Conservation (phyloP, 75 land plant genomes). For the Cupressus sempervirens region DNA sequence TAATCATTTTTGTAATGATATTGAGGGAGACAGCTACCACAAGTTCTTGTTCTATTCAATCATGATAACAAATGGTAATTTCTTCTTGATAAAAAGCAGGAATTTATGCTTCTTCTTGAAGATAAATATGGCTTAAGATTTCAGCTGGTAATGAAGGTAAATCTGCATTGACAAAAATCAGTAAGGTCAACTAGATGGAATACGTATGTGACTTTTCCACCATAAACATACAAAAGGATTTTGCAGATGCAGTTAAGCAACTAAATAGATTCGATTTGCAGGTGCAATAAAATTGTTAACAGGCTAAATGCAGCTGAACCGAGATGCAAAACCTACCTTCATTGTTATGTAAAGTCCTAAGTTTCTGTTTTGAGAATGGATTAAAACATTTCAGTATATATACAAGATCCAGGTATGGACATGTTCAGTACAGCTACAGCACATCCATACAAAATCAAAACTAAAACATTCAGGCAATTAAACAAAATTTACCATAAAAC, state of each 20-base stretch:
- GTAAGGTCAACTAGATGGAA: not conserved
- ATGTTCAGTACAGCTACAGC: too few species aligned
- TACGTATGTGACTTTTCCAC: not conserved
- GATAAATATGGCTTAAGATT: not conserved
- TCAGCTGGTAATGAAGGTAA: not conserved
- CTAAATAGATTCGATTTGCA: not conserved
- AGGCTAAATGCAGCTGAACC: not conserved
- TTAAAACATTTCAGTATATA: too few species aligned
- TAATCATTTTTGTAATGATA: too few species aligned
- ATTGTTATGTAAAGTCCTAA: not conserved
- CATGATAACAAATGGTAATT: not conserved
- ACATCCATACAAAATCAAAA: too few species aligned
- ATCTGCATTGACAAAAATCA: not conserved
- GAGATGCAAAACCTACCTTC: not conserved
- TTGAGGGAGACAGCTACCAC: too few species aligned
- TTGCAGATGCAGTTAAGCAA: not conserved
- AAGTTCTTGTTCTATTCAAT: too few species aligned
- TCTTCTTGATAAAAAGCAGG: not conserved
- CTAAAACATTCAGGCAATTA: too few species aligned
- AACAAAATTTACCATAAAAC: too few species aligned
- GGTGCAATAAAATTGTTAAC: not conserved
- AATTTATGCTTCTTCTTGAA: not conserved
- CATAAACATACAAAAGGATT: not conserved
- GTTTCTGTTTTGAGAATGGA: too few species aligned
- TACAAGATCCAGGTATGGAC: too few species aligned